phyloP scores from a whole-genome alignment of 768 basidiomycete species.

The Leucocoprinus sp. region DNA sequence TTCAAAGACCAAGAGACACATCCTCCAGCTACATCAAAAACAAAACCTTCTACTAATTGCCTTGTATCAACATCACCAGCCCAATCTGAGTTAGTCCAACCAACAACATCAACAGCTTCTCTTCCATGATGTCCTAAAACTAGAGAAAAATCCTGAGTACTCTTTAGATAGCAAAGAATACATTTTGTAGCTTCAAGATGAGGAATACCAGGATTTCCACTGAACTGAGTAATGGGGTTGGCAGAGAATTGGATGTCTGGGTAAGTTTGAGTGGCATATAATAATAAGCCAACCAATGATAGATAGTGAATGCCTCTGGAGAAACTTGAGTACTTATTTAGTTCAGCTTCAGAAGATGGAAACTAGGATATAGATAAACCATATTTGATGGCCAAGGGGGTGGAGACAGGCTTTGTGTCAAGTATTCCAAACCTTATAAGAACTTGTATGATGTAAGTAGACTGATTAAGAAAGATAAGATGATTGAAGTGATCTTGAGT shows the following conservation, averaged over 20 bases:
- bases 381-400: slow-evolving; percentile 12
- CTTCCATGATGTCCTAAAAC: background rate
- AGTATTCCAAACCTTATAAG: slow-evolving; percentile 15
- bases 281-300: background rate
- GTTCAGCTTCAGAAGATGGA: background rate
- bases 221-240: slow-evolving; percentile 10
- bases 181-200: slow-evolving; percentile 13
- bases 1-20: background rate
- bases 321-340: background rate
- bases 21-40: slow-evolving; percentile 10
- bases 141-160: slow-evolving; percentile 10
- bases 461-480: slow-evolving; percentile 20
- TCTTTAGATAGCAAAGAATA: slow-evolving; percentile 15
- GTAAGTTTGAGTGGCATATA: slow-evolving; percentile 3
- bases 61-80: slow-evolving; percentile 14
- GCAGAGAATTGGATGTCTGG: slow-evolving; percentile 7
- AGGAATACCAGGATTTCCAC: slow-evolving; percentile 9
- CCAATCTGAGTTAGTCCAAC: slow-evolving; percentile 13
- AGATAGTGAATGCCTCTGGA: slow-evolving; percentile 6
- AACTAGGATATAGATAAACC: background rate
- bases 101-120: background rate
- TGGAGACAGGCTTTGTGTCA: slow-evolving; percentile 16
- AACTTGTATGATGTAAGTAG: slow-evolving; percentile 17
- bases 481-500: slow-evolving; percentile 12
- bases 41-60: slow-evolving; percentile 24